These are phyloP conservation scores for Euphrasia confusa DNA, from an alignment of 257 asterid genomes.

Conservation along the genomic window DNA sequence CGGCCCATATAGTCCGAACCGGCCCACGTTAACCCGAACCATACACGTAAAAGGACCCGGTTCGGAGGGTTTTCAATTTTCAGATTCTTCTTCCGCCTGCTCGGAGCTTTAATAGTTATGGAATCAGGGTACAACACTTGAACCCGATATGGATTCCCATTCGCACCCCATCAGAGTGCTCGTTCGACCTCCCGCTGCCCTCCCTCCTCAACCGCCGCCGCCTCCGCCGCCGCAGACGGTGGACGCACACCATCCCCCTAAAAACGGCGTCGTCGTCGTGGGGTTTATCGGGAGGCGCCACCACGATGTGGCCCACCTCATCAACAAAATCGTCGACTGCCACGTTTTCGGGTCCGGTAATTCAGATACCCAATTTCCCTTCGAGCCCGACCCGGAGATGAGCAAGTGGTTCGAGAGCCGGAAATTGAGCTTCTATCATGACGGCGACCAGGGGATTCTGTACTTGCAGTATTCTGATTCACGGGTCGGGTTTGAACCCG, in stretches of 20 bases:
- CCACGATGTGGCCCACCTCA: slow-evolving; percentile 61
- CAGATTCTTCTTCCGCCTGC: slow-evolving; percentile 1
- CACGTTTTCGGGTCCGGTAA: slow-evolving; percentile 76
- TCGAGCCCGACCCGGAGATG: slow-evolving; percentile 45
- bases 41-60: slow-evolving; percentile 4
- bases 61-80: background rate
- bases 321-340: slow-evolving; percentile 73
- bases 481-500: slow-evolving; percentile 43
- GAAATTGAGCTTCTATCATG: slow-evolving; percentile 62
- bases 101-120: slow-evolving; percentile 17
- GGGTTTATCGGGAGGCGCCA: slow-evolving; percentile 81
- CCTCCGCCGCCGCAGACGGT: slow-evolving; percentile 23
- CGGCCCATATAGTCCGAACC: background rate
- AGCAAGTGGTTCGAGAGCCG: slow-evolving; percentile 57
- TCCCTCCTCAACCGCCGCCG: slow-evolving; percentile 29
- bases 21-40: background rate
- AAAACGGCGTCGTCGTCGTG: slow-evolving; percentile 67
- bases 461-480: slow-evolving; percentile 53
- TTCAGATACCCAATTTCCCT: slow-evolving; percentile 43
- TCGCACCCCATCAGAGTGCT: slow-evolving; percentile 64
- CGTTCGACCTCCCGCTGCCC: slow-evolving; percentile 55
- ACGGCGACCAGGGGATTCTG: slow-evolving; percentile 65
- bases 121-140: background rate
- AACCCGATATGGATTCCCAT: slow-evolving; percentile 41
- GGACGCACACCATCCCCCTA: slow-evolving; percentile 30